Evolutionary conservation across 805 yeast genomes (phyloP), one percentile per base, ranked within the genome.

Genomic region (Wickerhamomyces sydowiorum): DNA sequence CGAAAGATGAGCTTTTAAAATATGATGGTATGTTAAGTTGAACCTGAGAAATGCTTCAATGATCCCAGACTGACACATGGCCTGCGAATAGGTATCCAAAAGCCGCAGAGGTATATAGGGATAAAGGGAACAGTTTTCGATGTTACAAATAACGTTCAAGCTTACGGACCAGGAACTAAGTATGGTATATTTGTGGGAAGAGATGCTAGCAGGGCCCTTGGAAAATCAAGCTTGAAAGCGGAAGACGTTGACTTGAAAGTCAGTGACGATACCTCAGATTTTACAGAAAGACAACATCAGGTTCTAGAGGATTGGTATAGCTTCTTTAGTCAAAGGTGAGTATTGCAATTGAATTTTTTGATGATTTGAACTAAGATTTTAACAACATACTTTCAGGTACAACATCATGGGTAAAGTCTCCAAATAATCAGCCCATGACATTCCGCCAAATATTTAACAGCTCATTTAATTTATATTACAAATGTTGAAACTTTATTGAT

Each of bases 41-140:
- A 6, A 4, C 14, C 28, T 37, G 14, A 23, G 37, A 22, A 15
- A 22, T 6, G 3, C 24, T 5, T 14, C 5, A 13, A 25, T 27
- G 33, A 22, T 36, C 7, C 14, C 10, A 4, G 14, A n/a, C 31
- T 30, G 23, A 40, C 44, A 18, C 4, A n/a, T 2, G 5, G 23
- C 19, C 3, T 29, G 37, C 22, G 35, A n/a, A 19, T 25, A 66
- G 78, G 78, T 6, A 64, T 62, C 9, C 56, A 65, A 40, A 47
- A 57, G 15, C 64, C 69, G 7, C 62, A 72, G 44, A 72, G 85
- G 49, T 87, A 80, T 60, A 83, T 87, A 17, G 93, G 80, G 7
- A 80, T 87, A 52, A 79, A 80, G 46, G 93, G 95, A 18, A 70
- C 70, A 2, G 77, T 88, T 10, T 88, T 86, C 59, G 96, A 87